Percentiles rank a stretch among this genome's conserved stretches.
Conservation (phyloP, 257 asterid genomes). For the Apocynum venetum region DNA sequence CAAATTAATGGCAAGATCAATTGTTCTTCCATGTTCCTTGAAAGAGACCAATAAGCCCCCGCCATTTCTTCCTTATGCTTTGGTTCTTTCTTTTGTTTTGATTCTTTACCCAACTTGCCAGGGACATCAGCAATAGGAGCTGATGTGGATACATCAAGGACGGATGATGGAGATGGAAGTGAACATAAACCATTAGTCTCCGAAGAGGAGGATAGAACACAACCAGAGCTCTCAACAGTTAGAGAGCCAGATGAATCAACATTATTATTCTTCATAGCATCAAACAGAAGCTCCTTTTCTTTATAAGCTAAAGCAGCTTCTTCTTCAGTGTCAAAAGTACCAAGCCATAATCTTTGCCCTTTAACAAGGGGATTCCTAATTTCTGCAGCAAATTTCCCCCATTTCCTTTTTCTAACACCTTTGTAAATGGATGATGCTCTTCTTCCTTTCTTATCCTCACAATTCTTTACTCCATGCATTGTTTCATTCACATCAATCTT, state of each 20-base stretch:
- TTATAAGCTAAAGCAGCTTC: conserved; percentile 33
- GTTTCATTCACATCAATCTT: background rate
- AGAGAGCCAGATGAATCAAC: conserved; percentile 1
- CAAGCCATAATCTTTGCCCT: conserved; percentile 33
- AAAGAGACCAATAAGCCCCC: background rate
- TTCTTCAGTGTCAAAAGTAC: conserved; percentile 30
- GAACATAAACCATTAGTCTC: conserved; percentile 16
- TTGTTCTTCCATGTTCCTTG: background rate
- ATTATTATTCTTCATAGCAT: conserved; percentile 8
- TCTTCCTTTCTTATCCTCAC: conserved; percentile 9
- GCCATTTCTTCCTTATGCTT: background rate
- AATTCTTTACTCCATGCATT: background rate
- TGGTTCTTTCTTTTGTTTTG: background rate
- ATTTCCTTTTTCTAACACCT: conserved; percentile 38
- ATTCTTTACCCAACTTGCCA: background rate
- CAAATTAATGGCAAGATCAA: background rate
- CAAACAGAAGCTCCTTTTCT: conserved; percentile 27
- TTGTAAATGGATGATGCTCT: conserved; percentile 11
- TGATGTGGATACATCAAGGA: conserved; percentile 18
- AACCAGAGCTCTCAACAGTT: conserved; percentile 6
- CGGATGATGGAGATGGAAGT: conserved; percentile 30
- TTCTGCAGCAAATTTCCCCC: conserved; percentile 43
- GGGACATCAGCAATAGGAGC: background rate
- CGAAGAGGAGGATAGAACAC: conserved; percentile 2
- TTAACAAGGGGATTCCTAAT: conserved; percentile 24